Evolutionary conservation across 2,329 filamentous ascomycete species (phyloP).

Genomic region (Tolypocladium tropicale): DNA sequence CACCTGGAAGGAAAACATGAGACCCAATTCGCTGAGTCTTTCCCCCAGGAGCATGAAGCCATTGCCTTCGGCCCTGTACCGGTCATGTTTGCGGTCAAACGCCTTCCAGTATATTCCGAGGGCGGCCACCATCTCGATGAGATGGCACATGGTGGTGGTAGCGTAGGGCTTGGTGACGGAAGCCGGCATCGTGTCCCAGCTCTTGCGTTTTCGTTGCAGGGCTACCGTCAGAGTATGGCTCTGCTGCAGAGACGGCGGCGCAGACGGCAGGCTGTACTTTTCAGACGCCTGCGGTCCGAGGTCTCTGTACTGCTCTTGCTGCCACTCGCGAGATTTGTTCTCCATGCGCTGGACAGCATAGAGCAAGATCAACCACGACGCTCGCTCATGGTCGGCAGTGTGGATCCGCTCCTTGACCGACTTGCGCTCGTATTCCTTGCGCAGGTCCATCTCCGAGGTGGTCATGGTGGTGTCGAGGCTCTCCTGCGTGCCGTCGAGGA

Average conservation of each 20-base stretch:
- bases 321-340: constrained; percentile 35
- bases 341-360: constrained; percentile 41
- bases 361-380: constrained; percentile 43
- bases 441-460: constrained; percentile 17
- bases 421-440: constrained; percentile 14
- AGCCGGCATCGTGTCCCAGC: constrained; percentile 42
- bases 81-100: constrained; percentile 40
- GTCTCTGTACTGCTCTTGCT: constrained; percentile 19
- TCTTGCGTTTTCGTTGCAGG: constrained; percentile 34
- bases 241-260: constrained; percentile 13
- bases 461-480: constrained; percentile 26
- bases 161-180: constrained; percentile 38
- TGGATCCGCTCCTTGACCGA: constrained; percentile 28
- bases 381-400: constrained; percentile 46
- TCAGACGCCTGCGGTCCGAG: constrained; percentile 10
- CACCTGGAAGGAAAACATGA: constrained; percentile 44
- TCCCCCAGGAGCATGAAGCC: constrained; percentile 40
- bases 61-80: constrained; percentile 45
- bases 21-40: constrained; percentile 36
- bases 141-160: constrained; percentile 44
- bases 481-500: constrained; percentile 25
- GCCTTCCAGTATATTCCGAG: constrained; percentile 49
- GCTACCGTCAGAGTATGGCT: constrained; percentile 34
- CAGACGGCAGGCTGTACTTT: constrained; percentile 9
- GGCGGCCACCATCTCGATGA: constrained; percentile 43